These are phyloP conservation scores for Colletotrichum nymphaeae DNA, from an alignment of 2,329 filamentous ascomycete genomes.

Conservation along the genomic window DNA sequence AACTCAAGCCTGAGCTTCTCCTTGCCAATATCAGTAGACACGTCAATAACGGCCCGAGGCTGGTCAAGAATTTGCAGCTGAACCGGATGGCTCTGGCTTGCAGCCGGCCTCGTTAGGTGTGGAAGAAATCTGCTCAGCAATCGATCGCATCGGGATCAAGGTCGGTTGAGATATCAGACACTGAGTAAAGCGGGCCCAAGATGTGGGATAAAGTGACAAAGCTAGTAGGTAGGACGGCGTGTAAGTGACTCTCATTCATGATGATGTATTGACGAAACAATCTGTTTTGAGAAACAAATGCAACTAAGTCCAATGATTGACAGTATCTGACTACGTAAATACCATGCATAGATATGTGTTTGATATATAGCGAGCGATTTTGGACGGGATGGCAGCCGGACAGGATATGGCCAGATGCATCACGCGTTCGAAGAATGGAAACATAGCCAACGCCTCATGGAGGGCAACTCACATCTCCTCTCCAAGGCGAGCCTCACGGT, in stretches of 20 bases:
- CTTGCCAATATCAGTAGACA: not conserved
- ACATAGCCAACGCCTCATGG: not conserved
- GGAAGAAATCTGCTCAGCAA: too few relatives aligned
- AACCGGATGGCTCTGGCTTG: not conserved
- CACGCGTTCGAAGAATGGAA: not conserved
- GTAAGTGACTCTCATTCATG: constrained; percentile 9
- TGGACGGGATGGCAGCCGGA: not conserved
- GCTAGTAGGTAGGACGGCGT: not conserved
- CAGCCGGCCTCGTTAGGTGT: too few relatives aligned
- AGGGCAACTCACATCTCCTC: constrained; percentile 53
- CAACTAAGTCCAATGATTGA: not conserved
- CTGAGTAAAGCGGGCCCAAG: too few relatives aligned
- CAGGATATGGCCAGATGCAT: not conserved
- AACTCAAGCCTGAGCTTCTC: not conserved
- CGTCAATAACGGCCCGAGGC: not conserved
- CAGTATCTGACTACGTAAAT: not conserved
- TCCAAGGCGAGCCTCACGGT: constrained; percentile 64
- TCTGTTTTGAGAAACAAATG: not conserved
- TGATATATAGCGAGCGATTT: not conserved
- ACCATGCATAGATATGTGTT: not conserved
- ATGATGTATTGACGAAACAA: constrained; percentile 1
- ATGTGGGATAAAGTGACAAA: not conserved
- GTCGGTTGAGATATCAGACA: not conserved
- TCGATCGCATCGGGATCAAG: not conserved
- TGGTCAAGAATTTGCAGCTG: not conserved